Evolutionary conservation across 2,329 filamentous ascomycete species (phyloP).

Genomic region (Aspergillus amoenus): DNA sequence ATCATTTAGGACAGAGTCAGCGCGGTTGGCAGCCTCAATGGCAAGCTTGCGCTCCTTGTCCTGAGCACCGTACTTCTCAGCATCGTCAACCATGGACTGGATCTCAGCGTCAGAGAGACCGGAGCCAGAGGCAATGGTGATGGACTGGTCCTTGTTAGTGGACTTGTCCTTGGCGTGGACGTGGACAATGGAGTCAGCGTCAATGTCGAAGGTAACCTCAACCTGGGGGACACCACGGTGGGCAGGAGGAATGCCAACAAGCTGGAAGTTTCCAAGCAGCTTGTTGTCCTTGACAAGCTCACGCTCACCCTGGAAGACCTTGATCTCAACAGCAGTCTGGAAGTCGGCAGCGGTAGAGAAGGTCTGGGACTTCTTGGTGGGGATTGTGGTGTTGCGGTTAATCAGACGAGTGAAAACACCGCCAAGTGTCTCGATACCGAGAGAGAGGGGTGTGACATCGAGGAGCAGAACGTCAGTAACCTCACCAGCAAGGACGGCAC

Average conservation of each 20-base stretch:
- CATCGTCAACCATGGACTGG: slow-evolving; percentile 95
- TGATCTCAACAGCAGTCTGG: slow-evolving; percentile 98
- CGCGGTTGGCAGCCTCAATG: slow-evolving; percentile 96
- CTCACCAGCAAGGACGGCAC: slow-evolving; percentile 93
- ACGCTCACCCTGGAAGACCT: slow-evolving; percentile 99
- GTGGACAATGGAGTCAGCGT: slow-evolving; percentile 96
- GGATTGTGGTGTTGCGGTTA: slow-evolving; percentile 98
- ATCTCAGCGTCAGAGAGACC: slow-evolving; percentile 95
- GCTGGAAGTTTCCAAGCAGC: slow-evolving; percentile 98
- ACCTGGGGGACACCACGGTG: slow-evolving; percentile 95
- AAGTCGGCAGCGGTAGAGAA: slow-evolving; percentile 98
- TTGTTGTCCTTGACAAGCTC: slow-evolving; percentile 99
- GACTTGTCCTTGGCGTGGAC: slow-evolving; percentile 99
- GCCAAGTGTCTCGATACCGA: slow-evolving; percentile 97
- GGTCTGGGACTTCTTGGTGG: slow-evolving; percentile 98
- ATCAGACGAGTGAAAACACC: slow-evolving; percentile 98
- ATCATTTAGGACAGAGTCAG: slow-evolving; percentile 93
- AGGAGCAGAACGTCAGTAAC: slow-evolving; percentile 94
- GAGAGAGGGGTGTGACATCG: slow-evolving; percentile 91
- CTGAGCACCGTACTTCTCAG: slow-evolving; percentile 90
- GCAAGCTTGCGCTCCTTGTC: slow-evolving; percentile 96
- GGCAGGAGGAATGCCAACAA: slow-evolving; percentile 92
- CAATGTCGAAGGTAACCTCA: slow-evolving; percentile 98
- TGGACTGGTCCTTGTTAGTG: slow-evolving; percentile 98
- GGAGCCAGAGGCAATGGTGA: slow-evolving; percentile 96